Conservation (phyloP, 768 basidiomycete genomes). For the Suillus plorans region DNA sequence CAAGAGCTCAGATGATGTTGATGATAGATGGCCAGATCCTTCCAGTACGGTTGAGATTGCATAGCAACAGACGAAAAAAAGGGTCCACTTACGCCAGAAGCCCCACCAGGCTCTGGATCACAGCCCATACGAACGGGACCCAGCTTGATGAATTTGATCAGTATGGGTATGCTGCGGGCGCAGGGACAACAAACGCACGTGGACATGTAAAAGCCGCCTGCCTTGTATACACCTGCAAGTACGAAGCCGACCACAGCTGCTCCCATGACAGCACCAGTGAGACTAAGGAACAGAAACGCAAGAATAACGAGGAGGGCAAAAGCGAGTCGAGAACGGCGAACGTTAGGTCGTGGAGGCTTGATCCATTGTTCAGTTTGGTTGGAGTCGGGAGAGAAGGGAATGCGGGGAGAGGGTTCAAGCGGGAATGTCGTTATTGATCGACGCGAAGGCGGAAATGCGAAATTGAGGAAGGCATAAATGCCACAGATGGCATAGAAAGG, state of each 20-base stretch:
- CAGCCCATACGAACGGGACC: slow-evolving; percentile 43
- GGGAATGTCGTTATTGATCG: slow-evolving; percentile 7
- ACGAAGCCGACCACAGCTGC: slow-evolving; percentile 40
- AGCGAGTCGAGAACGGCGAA: slow-evolving; percentile 35
- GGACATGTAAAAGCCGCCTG: slow-evolving; percentile 39
- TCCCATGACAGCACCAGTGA: slow-evolving; percentile 38
- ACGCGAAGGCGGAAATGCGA: slow-evolving; percentile 36
- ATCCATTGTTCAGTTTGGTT: slow-evolving; percentile 12
- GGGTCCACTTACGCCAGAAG: slow-evolving; percentile 36
- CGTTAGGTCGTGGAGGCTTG: slow-evolving; percentile 28
- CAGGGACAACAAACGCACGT: slow-evolving; percentile 32
- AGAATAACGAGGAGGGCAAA: slow-evolving; percentile 43
- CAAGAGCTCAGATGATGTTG: slow-evolving; percentile 34
- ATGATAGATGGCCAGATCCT: slow-evolving; percentile 46
- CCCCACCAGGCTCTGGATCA: slow-evolving; percentile 40
- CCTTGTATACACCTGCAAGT: slow-evolving; percentile 38
- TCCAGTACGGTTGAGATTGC: slow-evolving; percentile 4
- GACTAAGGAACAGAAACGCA: slow-evolving; percentile 32
- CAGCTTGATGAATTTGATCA: slow-evolving; percentile 27
- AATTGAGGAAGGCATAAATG: slow-evolving; percentile 41
- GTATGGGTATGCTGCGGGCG: neutral
- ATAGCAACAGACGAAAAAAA: neutral
- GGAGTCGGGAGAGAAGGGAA: neutral
- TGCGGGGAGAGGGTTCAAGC: neutral
- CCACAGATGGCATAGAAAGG: slow-evolving; percentile 42